phyloP scores from a whole-genome alignment of 2,329 filamentous ascomycete genomes.

The Elsinoe ampelina region DNA sequence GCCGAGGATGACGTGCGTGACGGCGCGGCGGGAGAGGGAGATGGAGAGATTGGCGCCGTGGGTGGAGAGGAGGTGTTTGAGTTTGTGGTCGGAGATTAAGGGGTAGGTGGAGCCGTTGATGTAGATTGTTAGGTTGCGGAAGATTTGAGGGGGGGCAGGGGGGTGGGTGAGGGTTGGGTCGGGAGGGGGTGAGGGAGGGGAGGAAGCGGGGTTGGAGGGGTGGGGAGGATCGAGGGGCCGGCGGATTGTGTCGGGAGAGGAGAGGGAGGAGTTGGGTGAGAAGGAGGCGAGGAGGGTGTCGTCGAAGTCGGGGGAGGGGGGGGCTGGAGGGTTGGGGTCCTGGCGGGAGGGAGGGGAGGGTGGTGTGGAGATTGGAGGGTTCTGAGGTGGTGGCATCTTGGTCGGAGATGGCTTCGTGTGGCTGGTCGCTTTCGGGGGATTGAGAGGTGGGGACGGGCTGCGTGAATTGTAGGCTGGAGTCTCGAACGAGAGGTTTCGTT shows the following conservation, averaged over 20 bases:
- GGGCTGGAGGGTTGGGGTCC: neutral
- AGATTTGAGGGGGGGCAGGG: constrained; percentile 29
- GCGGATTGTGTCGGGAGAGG: neutral
- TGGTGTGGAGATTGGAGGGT: neutral
- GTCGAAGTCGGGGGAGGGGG: neutral
- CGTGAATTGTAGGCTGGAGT: neutral
- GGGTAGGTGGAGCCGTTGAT: constrained; percentile 83
- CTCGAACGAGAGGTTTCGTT: neutral
- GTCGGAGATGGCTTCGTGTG: neutral
- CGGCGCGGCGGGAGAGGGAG: constrained; percentile 59
- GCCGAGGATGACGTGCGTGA: constrained; percentile 81
- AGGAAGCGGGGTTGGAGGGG: neutral
- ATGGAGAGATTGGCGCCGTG: constrained; percentile 67
- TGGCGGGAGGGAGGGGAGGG: neutral
- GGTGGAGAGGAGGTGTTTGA: constrained; percentile 66
- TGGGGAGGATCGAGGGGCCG: neutral
- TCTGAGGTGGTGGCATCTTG: neutral
- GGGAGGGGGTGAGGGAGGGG: neutral
- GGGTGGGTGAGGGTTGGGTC: neutral
- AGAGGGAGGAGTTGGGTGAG: constrained; percentile 1
- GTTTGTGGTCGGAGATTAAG: constrained; percentile 70
- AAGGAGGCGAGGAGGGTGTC: constrained; percentile 5
- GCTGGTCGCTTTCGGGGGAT: neutral
- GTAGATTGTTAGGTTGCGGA: constrained; percentile 65
- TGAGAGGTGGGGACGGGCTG: neutral